Base-by-base conservation (phyloP, 2,329 filamentous ascomycete species). In the Aspergillus hortae region DNA sequence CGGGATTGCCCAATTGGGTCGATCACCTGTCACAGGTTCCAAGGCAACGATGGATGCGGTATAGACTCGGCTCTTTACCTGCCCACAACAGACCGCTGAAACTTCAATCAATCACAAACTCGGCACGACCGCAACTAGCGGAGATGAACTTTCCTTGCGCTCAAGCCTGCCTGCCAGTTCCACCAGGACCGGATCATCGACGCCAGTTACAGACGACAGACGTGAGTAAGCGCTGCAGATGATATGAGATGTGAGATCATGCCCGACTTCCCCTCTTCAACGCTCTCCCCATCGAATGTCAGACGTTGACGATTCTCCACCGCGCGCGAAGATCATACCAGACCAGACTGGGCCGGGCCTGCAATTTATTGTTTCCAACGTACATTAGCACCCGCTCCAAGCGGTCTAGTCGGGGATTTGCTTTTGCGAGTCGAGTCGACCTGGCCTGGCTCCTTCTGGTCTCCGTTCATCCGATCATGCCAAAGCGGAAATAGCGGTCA, bases 331-430 rank as follows among this genome's bases (percentile, higher is more conserved):
- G 44, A 46, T 46, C 44, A 36, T 4, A 19, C 23, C 40, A 25
- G 40, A 21, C 40, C 23, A 23, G 23, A 23, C 23, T 6, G 23
- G 23, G 23, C 23, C 23, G 23, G 23, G 23, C 23, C 14, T 25
- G 40, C 44, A 21, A 33, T 32, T 33, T 46, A 46, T 46, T 46
- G 44, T 46, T 46, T 46, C 32, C 44, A 38, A 27, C n/a, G 19
- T 30, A 30, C 44, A 46, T 46, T 35, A 46, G 44, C 15, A 30
- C n/a, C 17, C 7, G 9, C 23, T 2, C 14, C n/a, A 30, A 38
- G 15, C 35, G 35, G 14, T 7, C 15, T n/a, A 38, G 35, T 10
- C 35, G 35, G 15, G 14, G 14, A n/a, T 38, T 38, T 38, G 14
- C 15, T 38, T 38, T 38, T 38, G 35, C 15, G 35, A 38, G 33